A percentile compares a stretch with the other conserved stretches of the same genome.
These are phyloP conservation scores for Pleurotus citrinopileatus DNA, from an alignment of 768 basidiomycete genomes.

Conservation along the genomic window DNA sequence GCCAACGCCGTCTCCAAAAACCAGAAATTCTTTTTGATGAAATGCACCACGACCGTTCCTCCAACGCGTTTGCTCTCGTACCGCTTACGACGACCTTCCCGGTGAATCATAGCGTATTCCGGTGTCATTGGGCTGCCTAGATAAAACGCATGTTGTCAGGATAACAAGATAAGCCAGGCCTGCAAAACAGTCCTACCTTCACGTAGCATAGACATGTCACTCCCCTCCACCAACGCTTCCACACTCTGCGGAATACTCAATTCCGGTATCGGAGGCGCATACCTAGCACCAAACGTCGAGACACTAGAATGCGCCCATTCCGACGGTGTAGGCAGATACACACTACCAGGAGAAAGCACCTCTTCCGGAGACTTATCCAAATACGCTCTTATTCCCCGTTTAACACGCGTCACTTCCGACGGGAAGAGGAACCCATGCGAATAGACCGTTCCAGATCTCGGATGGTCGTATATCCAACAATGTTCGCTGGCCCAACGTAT, in stretches of 20 bases:
- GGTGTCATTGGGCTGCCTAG: conserved; percentile 58
- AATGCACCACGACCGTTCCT: conserved; percentile 94
- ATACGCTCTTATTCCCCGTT: conserved; percentile 49
- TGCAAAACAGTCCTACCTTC: conserved; percentile 44
- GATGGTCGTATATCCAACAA: conserved; percentile 99
- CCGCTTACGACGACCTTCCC: conserved; percentile 65
- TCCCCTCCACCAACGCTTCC: conserved; percentile 93
- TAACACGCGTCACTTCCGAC: conserved; percentile 74
- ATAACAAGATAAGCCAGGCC: neutral
- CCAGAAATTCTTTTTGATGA: conserved; percentile 97
- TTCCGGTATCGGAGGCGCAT: conserved; percentile 64
- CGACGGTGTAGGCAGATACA: conserved; percentile 42
- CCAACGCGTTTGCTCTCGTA: conserved; percentile 75
- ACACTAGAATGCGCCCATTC: conserved; percentile 83
- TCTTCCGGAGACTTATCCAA: conserved; percentile 43
- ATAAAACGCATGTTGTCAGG: neutral
- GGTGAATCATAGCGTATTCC: conserved; percentile 65
- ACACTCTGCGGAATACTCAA: conserved; percentile 69
- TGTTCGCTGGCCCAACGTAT: conserved; percentile 90
- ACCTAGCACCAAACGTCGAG: conserved; percentile 77
- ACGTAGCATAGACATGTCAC: conserved; percentile 69
- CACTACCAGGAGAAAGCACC: conserved; percentile 24
- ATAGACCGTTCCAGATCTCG: conserved; percentile 90
- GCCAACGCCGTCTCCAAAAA: conserved; percentile 91
- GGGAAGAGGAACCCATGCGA: conserved; percentile 96